Evolutionary conservation across 2,329 filamentous ascomycete species (phyloP), one percentile per base, ranked within the genome.

Genomic region (Aspergillus pseudonomiae): DNA sequence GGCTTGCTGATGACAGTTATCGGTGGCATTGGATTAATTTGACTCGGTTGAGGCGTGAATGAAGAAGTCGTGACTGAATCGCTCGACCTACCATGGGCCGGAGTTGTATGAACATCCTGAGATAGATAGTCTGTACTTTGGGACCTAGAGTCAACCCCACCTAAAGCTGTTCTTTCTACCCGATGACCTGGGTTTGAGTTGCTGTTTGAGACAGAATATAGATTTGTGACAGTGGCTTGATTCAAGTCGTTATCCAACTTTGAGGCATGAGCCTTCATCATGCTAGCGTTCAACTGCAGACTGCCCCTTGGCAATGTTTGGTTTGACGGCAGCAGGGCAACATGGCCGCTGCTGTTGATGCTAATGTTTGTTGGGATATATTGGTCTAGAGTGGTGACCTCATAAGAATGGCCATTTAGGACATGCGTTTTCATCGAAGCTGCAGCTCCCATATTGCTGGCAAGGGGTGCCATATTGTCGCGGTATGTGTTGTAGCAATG

Each of bases 1-100:
- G 58, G n/a, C 34, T 61, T 48, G 24, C 70, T 68, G 6, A 68
- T 60, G 10, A 66, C 63, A 4, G 69, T 68, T 7, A 70, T 66
- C 21, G 76, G 73, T 6, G 74, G 70, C 0, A 63, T 68, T 12
- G 73, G 75, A 43, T 69, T 73, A 45, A 68, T 68, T 36, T 67
- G 67, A 39, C 68, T 69, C 24, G 70, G 63, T 4, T 67, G 60
- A 43, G 73, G 71, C 24, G 68, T 65, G 48, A 72, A 58, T 12
- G 74, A 72, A 21, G 73, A 65, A 10, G 73, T 72, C 6, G 70
- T 71, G 14, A 63, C 67, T 21, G 73, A 74, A 30, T 68, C 67
- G 63, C 71, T 72, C 9, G 73, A 69, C 9, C 71, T 74, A 52
- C 62, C 71, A 48, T 59, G 66, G 36, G 54, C 70, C 10, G 67